Base-by-base conservation (phyloP, 768 basidiomycete species). In the Pleurotus tuber-regium region DNA sequence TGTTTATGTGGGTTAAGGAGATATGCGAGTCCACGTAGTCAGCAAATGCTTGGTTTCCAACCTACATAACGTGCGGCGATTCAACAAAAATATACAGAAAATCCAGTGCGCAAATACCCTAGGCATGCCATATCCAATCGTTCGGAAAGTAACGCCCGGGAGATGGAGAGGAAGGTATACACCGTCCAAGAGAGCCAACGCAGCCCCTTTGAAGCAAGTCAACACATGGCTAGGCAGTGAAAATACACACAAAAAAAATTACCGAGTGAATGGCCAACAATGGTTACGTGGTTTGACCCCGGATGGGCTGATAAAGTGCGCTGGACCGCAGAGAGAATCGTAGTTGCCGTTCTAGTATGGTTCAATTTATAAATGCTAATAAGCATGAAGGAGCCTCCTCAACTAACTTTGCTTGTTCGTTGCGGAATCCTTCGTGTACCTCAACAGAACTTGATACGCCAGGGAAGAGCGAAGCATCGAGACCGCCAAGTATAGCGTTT, bases 11-110 rank as follows among this genome's bases (percentile, higher is more conserved):
- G 1, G 76, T 81, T 42, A 86, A 56, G 9, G 66, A 48, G 38
- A 46, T 52, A 44, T 79, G 64, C 4, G 74, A 66, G 54, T 85
- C 82, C 41, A 85, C 77, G 56, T 80, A 83, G 59, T 83, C 56
- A 0, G 83, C 83, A 54, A 85, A 87, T 1, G 70, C 79, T 59
- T 77, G 74, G 62, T 86, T 84, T 10, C 84, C 82, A 25, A 76
- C 75, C 75, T 75, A 28, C 7, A n/a, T n/a, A n/a, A n/a, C n/a
- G n/a, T n/a, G n/a, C n/a, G n/a, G n/a, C n/a, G n/a, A n/a, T n/a
- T n/a, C n/a, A n/a, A n/a, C n/a, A n/a, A n/a, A n/a, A n/a, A n/a
- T n/a, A n/a, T n/a, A n/a, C n/a, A n/a, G n/a, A n/a, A n/a, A n/a
- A n/a, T n/a, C n/a, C n/a, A n/a, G n/a, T n/a, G n/a, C n/a, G n/a